A percentile compares a stretch with the other conserved stretches of the same genome.
Conservation (phyloP, 805 yeast genomes). For the Ogataea siamensis region DNA sequence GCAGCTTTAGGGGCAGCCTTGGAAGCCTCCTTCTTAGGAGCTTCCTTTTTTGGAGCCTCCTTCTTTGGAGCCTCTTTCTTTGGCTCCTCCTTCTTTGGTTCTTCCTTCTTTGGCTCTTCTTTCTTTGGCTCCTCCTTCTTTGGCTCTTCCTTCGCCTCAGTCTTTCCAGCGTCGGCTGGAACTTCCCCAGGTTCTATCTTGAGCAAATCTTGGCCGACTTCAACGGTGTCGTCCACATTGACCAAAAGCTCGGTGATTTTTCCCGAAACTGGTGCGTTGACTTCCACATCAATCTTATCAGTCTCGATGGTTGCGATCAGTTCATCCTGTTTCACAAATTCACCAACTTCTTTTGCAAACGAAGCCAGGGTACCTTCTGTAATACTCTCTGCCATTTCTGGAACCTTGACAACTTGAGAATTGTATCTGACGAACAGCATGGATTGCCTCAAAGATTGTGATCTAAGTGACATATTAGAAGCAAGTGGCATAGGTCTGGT, state of each 20-base stretch:
- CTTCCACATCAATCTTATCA: conserved; percentile 96
- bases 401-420: conserved; percentile 71
- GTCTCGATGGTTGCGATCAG: conserved; percentile 96
- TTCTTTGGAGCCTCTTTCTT: conserved; percentile 30
- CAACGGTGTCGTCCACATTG: conserved; percentile 86
- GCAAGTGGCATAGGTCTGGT: conserved; percentile 6
- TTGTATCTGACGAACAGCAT: conserved; percentile 29
- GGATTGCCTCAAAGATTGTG: conserved; percentile 4
- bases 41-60: conserved; percentile 5
- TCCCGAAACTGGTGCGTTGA: conserved; percentile 91
- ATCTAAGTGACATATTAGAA: conserved; percentile 1
- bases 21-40: conserved; percentile 21
- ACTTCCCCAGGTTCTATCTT: conserved; percentile 79
- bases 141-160: conserved; percentile 33
- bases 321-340: conserved; percentile 82
- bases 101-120: conserved; percentile 22
- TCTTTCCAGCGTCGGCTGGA: conserved; percentile 38
- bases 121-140: conserved; percentile 33
- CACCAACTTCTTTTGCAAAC: conserved; percentile 76
- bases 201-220: conserved; percentile 90
- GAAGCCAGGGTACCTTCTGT: conserved; percentile 90
- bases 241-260: conserved; percentile 81
- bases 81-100: conserved; percentile 27
- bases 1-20: conserved; percentile 10
- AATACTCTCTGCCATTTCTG: conserved; percentile 98